Base-by-base conservation (phyloP, 1,284 basidiomycete genomes). In the Amylostereum areolatum region DNA sequence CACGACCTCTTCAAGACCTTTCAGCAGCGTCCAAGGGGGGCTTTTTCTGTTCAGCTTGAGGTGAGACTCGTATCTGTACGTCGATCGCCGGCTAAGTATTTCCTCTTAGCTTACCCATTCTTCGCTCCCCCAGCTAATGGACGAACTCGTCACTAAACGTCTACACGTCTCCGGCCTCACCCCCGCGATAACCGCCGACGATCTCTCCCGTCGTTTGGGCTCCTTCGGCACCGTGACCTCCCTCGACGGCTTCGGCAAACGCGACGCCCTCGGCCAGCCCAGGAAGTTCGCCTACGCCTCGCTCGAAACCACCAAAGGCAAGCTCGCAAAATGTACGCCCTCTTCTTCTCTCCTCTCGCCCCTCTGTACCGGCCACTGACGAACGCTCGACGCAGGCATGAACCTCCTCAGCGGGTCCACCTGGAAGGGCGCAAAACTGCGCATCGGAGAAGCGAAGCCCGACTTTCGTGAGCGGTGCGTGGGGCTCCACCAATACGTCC, bases 351-450 rank as follows among this genome's bases (percentile, higher is more conserved):
- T 35, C 46, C 51, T 36, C 51, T 24, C 39, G 45, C 4, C 35
- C 28, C 6, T 45, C 31, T 52, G 18, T 32, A 7, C 44, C 40
- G 18, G 18, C 18, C 4, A n/a, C 30, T 47, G 25, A 44, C 37
- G 24, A 47, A 36, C 18, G 18, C 12, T 35, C 45, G 35, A n/a
- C 9, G 36, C 48, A 89, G 87, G 86, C 65, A 70, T 89, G 63
- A 89, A 81, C 58, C 60, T 80, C 3, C 71, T 91, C 6, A 89
- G 85, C 55, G 88, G 89, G 29, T 80, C 85, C 7, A 87, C 78
- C 1, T 91, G 86, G 85, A 91, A 89, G 65, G 88, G 89, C 12
- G 68, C 86, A n/a, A 88, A 84, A 56, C 66, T 91, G 30, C 75
- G 86, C n/a, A 75, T 91, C 33, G 87, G 87, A 5, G 86, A 89